A percentile compares a stretch with the other conserved stretches of the same genome.
Evolutionary conservation across 2,329 filamentous ascomycete genomes (phyloP).

Genomic region (Microdochium bolleyi): DNA sequence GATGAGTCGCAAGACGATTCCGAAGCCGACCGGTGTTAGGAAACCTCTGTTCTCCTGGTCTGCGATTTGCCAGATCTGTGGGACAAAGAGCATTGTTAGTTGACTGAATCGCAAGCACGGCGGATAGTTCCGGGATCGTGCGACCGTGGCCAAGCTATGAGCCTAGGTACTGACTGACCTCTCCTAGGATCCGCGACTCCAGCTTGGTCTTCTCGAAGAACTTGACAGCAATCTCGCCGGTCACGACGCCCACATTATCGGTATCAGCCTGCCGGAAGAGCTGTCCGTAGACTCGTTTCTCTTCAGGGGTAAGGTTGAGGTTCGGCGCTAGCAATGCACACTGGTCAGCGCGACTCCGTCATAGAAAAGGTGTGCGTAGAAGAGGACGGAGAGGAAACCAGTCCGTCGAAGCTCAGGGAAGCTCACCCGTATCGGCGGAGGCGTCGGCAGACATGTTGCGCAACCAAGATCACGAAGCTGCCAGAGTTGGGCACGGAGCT

Average conservation of each 20-base stretch:
- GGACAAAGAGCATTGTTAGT: constrained; percentile 1
- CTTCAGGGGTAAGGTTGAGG: constrained; percentile 80
- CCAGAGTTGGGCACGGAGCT: neutral
- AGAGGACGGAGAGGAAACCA: neutral
- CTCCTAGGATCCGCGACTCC: constrained; percentile 75
- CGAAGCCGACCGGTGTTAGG: constrained; percentile 86
- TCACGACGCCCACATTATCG: constrained; percentile 86
- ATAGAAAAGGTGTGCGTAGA: neutral
- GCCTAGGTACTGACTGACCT: constrained; percentile 42
- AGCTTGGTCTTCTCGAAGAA: constrained; percentile 97
- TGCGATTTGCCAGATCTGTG: constrained; percentile 96
- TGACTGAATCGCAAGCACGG: neutral
- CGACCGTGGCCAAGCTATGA: neutral
- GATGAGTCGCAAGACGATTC: constrained; percentile 86
- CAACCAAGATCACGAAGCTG: neutral
- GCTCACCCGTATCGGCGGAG: neutral
- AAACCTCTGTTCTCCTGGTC: constrained; percentile 95
- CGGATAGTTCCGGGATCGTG: neutral
- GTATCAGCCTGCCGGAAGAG: constrained; percentile 90
- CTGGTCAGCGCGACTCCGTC: constrained; percentile 7
- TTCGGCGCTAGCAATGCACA: constrained; percentile 46
- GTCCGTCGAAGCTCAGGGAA: neutral
- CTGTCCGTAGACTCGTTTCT: constrained; percentile 89
- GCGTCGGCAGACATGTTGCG: constrained; percentile 1
- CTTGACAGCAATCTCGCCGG: constrained; percentile 89